Conservation (phyloP, 1,284 basidiomycete species). For the Moesziomyces sp. region DNA sequence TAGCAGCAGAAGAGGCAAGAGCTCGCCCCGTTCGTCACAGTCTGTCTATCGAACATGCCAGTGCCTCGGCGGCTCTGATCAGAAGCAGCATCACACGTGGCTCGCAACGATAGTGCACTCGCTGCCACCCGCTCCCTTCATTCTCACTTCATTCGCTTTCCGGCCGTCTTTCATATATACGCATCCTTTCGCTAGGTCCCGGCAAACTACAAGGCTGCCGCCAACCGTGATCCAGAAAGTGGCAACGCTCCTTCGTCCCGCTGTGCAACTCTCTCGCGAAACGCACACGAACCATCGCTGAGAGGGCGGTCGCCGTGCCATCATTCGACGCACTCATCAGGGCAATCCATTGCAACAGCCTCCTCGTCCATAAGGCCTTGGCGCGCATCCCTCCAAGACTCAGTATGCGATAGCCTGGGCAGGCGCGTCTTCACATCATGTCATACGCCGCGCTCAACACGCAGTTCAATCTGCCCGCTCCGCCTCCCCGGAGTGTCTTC, state of each 20-base stretch:
- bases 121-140: background rate
- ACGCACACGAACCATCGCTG: too few species aligned
- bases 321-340: too few species aligned
- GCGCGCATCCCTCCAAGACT: background rate
- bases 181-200: background rate
- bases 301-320: too few species aligned
- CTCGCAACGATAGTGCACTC: too few species aligned
- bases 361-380: background rate
- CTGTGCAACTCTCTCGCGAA: too few species aligned
- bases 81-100: background rate
- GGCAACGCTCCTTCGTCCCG: background rate
- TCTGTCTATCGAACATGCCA: background rate
- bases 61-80: background rate
- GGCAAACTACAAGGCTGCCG: background rate
- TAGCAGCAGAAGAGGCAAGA: too few species aligned
- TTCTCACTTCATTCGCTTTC: background rate
- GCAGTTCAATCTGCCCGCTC: slow-evolving; percentile 16
- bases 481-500: slow-evolving; percentile 21
- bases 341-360: too few species aligned
- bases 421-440: slow-evolving; percentile 4
- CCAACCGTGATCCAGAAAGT: too few species aligned
- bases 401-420: background rate
- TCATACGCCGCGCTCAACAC: slow-evolving; percentile 27
- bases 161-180: background rate
- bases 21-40: background rate